These are phyloP conservation scores for Chimonanthus salicifolius DNA, from an alignment of 164 flowering plant genomes.

Conservation along the genomic window DNA sequence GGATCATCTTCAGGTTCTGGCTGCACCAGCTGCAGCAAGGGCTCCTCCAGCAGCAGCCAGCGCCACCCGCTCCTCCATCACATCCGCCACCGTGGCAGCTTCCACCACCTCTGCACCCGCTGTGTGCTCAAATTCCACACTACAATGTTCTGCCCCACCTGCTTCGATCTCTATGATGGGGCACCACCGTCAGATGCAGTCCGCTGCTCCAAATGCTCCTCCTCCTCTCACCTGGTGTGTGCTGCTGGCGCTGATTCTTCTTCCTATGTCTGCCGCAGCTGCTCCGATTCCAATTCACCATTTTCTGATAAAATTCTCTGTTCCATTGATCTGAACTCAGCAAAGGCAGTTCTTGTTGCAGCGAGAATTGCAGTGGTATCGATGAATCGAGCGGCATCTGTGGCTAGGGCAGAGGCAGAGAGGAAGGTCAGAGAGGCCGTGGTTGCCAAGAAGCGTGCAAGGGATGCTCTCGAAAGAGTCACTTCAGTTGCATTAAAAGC, in stretches of 20 bases:
- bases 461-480: conserved; percentile 47
- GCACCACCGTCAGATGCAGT: conserved; percentile 20
- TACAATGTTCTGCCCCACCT: conserved; percentile 54
- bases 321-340: conserved; percentile 29
- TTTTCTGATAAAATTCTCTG: conserved; percentile 21
- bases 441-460: conserved; percentile 46
- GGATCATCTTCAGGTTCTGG: background rate
- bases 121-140: conserved; percentile 27
- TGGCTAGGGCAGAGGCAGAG: conserved; percentile 45
- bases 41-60: conserved; percentile 6
- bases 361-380: conserved; percentile 44
- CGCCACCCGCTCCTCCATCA: conserved; percentile 18
- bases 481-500: conserved; percentile 17
- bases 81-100: conserved; percentile 25
- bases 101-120: conserved; percentile 47
- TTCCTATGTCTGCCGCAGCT: conserved; percentile 31
- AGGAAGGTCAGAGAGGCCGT: conserved; percentile 59
- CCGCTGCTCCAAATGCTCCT: conserved; percentile 43
- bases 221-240: conserved; percentile 42
- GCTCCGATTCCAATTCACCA: conserved; percentile 31
- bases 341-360: conserved; percentile 46
- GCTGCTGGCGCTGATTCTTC: conserved; percentile 1
- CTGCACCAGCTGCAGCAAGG: conserved; percentile 17
- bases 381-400: conserved; percentile 39
- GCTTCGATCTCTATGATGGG: conserved; percentile 34